These are phyloP conservation scores for Solanum hybrid DNA, from an alignment of 305 asterid species.

Conservation along the genomic window DNA sequence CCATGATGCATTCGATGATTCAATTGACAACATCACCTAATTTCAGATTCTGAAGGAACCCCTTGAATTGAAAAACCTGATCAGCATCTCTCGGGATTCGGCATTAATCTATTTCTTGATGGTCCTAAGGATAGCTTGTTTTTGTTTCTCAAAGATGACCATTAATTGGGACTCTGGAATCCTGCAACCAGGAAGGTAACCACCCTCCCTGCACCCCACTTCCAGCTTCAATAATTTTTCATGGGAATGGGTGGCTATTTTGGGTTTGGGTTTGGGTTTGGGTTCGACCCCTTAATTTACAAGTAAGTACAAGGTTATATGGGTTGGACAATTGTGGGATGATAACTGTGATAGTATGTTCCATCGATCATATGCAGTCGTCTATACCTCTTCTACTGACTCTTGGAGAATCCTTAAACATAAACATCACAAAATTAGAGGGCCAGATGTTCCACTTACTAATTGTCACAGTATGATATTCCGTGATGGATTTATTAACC, in stretches of 20 bases:
- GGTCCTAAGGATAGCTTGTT: not conserved
- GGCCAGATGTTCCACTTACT: not conserved
- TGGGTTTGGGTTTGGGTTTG: not conserved
- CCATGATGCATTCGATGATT: not conserved
- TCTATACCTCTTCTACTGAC: not conserved
- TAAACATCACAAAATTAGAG: not conserved
- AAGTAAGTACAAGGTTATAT: not conserved
- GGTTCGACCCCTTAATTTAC: not conserved
- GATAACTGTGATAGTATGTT: not conserved
- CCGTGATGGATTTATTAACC: not conserved
- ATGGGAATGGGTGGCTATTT: not conserved
- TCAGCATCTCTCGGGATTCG: not conserved
- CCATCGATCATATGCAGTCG: not conserved
- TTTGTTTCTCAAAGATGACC: not conserved
- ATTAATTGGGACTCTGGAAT: not conserved
- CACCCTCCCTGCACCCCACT: not conserved
- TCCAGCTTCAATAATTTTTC: not conserved
- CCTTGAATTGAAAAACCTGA: not conserved
- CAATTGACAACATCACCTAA: not conserved
- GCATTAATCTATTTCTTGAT: no score
- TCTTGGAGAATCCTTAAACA: not conserved
- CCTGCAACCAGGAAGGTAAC: not conserved
- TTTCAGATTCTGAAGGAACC: not conserved
- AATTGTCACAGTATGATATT: not conserved
- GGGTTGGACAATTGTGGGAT: not conserved